Conservation (phyloP, 495 filamentous ascomycete genomes). For the Xylaria sp. region DNA sequence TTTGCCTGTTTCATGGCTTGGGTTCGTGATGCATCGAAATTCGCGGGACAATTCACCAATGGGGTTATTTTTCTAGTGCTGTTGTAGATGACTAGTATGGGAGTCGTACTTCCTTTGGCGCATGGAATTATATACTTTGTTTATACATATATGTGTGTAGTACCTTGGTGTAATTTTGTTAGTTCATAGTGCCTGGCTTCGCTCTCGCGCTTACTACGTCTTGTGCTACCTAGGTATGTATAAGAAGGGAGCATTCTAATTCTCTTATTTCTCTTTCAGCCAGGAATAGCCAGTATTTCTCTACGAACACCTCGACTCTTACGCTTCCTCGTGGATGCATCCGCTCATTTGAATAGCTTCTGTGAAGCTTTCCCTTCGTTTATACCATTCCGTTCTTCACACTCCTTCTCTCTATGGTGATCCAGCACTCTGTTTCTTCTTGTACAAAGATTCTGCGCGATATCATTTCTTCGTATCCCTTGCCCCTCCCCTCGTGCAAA, state of each 20-base stretch:
- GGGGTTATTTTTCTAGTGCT: neutral
- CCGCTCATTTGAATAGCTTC: constrained; percentile 27
- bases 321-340: constrained; percentile 24
- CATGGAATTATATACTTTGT: neutral
- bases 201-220: neutral
- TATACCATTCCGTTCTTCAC: neutral
- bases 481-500: neutral
- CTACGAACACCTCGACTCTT: constrained; percentile 13
- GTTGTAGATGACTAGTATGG: neutral
- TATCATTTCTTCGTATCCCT: constrained; percentile 24
- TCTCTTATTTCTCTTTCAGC: neutral
- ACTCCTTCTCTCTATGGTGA: neutral
- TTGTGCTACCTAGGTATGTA: constrained; percentile 2
- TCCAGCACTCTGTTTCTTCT: constrained; percentile 1
- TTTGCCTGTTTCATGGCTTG: neutral
- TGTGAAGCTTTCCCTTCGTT: constrained; percentile 27
- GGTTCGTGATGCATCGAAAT: neutral
- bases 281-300: neutral
- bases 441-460: constrained; percentile 3
- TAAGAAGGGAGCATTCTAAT: neutral
- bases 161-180: neutral
- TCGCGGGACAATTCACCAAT: neutral
- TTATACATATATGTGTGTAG: neutral
- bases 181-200: neutral
- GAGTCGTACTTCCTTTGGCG: neutral